Base-by-base conservation (phyloP, 192 early-diverging fungal genomes). In the Glomus cerebriforme region DNA sequence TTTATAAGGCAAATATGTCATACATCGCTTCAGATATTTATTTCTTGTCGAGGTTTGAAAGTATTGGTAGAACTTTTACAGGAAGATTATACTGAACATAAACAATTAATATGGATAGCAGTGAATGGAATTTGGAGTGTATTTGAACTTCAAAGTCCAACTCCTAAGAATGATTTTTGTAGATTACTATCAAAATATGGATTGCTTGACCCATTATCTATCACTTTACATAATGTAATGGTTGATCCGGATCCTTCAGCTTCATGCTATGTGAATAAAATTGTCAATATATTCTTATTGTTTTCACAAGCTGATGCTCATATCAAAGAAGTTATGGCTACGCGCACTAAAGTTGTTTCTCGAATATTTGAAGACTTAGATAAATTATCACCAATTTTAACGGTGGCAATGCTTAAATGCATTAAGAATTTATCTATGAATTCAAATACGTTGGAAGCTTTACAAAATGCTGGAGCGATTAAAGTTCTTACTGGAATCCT, bases 401-500 rank as follows among this genome's bases (percentile, higher is more conserved):
- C 69, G 17, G 86, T 92, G 2, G 69, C 75, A 59, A 85, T 90
- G 83, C 79, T 91, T 0, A 92, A 91, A 79, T 87, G 84, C 37
- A 79, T 92, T 59, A 92, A 90, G 66, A 91, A 92, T 77, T 73
- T 92, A 26, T 90, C 90, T 5, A 89, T 90, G 87, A 83, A 85
- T 69, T 82, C 89, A 24, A 87, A 88, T 58, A 87, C 89, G 0
- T 73, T 90, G 73, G 85, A 86, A 37, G 67, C 80, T 9, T 71
- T 91, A 35, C 83, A 88, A 45, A 81, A 80, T 39, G 86, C 85
- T 2, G 84, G 77, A 43, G 82, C 85, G 6, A 90, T 91, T 43
- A 78, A 81, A 71, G 80, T 85, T 1, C 69, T 92, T 17, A 86
- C 87, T 10, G n/a, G 81, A 59, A 77, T 89, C 26, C 77, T 91